phyloP scores from a whole-genome alignment of 169 alveolate species.

The Perkinsus marinus region DNA sequence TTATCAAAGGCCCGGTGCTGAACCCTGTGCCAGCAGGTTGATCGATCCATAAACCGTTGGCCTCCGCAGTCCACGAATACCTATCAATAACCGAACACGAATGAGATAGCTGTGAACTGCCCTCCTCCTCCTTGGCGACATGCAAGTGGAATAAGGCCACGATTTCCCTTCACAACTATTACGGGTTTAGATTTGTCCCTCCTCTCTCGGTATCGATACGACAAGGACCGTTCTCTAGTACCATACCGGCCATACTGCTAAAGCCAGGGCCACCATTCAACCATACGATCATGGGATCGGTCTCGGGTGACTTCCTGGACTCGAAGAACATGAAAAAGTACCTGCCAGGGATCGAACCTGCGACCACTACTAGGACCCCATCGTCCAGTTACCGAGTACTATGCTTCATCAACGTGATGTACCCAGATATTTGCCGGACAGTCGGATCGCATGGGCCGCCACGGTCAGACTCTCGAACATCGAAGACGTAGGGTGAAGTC shows the following conservation, averaged over 20 bases:
- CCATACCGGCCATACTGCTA: conserved; percentile 43
- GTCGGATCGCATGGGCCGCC: neutral
- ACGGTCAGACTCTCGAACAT: neutral
- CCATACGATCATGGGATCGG: conserved; percentile 53
- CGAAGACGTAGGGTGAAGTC: neutral
- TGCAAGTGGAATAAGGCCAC: no score
- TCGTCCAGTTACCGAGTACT: neutral
- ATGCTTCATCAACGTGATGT: neutral
- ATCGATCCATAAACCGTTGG: conserved; percentile 47
- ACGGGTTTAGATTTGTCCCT: conserved; percentile 21
- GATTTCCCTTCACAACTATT: no score
- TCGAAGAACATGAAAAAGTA: neutral
- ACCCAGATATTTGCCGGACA: neutral
- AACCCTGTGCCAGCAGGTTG: conserved; percentile 64
- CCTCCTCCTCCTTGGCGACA: no score
- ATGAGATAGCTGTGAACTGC: no score
- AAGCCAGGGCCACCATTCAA: conserved; percentile 65
- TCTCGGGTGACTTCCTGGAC: conserved; percentile 6
- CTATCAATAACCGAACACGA: conserved; percentile 24
- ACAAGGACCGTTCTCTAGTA: conserved; percentile 55
- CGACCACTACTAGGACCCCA: neutral
- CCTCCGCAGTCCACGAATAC: conserved; percentile 50
- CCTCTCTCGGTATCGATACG: conserved; percentile 7
- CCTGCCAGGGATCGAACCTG: neutral
- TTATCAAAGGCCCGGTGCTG: neutral